These are phyloP conservation scores for Umbelopsis ramanniana DNA, from an alignment of 192 early-diverging fungal species.

Conservation along the genomic window DNA sequence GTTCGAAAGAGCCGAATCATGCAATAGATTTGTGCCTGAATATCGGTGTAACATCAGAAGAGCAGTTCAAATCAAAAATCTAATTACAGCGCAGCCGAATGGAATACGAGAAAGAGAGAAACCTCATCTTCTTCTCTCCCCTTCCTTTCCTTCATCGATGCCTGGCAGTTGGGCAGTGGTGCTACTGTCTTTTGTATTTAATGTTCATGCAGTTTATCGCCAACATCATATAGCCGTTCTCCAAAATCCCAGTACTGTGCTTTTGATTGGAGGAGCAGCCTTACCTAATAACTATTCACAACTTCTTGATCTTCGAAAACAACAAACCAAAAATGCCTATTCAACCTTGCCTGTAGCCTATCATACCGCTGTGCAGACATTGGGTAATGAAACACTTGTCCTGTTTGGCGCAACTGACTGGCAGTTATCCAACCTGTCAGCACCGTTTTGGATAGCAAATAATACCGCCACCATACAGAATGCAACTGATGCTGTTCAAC, in stretches of 20 bases:
- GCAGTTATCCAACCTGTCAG: not conserved
- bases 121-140: not conserved
- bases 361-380: not conserved
- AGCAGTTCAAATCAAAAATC: no score
- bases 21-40: not conserved
- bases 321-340: not conserved
- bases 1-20: no score
- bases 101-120: not conserved
- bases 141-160: conserved; percentile 16
- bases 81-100: not conserved
- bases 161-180: not conserved
- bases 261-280: conserved; percentile 15
- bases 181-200: not conserved
- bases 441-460: not conserved
- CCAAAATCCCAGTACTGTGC: not conserved
- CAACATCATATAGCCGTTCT: conserved; percentile 7
- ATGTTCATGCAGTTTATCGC: conserved; percentile 1
- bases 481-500: not conserved
- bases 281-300: conserved; percentile 8
- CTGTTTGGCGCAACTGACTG: not conserved
- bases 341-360: conserved; percentile 6
- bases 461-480: not conserved
- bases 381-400: not conserved
- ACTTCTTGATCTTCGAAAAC: conserved; percentile 12
- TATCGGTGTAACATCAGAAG: not conserved